Evolutionary conservation across 2,329 filamentous ascomycete genomes (phyloP).

Genomic region (Cladosporium sp.): DNA sequence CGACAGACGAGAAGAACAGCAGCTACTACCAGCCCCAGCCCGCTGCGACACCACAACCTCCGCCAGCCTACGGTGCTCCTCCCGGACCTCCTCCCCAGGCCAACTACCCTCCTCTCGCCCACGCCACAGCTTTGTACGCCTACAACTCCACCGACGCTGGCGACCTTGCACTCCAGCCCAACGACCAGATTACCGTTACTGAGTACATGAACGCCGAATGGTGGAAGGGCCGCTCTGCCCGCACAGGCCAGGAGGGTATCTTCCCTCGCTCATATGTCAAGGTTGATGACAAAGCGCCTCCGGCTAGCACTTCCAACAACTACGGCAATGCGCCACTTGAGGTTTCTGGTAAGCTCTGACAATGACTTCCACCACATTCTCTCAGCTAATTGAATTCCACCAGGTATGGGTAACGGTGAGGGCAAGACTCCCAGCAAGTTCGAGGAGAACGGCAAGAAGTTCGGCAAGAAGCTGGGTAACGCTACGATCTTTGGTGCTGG

Average conservation of each 20-base stretch:
- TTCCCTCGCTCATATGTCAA: constrained; percentile 90
- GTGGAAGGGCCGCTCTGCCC: constrained; percentile 87
- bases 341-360: constrained; percentile 51
- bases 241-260: constrained; percentile 83
- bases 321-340: constrained; percentile 64
- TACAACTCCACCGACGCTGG: constrained; percentile 79
- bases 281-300: constrained; percentile 62
- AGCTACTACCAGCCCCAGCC: constrained; percentile 41
- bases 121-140: constrained; percentile 78
- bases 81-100: constrained; percentile 50
- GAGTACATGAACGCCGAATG: constrained; percentile 97
- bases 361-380: not conserved
- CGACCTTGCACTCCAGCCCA: constrained; percentile 76
- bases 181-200: constrained; percentile 76
- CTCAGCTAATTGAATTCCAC: not conserved
- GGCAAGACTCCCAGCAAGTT: constrained; percentile 62
- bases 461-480: constrained; percentile 89
- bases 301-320: constrained; percentile 49
- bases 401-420: constrained; percentile 41
- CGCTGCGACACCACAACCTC: constrained; percentile 45
- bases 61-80: constrained; percentile 54
- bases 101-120: constrained; percentile 58
- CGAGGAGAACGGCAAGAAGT: constrained; percentile 79
- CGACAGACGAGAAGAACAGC: constrained; percentile 37
- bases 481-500: constrained; percentile 89